Base-by-base conservation (phyloP, 2,329 filamentous ascomycete genomes). In the Claviceps africana region DNA sequence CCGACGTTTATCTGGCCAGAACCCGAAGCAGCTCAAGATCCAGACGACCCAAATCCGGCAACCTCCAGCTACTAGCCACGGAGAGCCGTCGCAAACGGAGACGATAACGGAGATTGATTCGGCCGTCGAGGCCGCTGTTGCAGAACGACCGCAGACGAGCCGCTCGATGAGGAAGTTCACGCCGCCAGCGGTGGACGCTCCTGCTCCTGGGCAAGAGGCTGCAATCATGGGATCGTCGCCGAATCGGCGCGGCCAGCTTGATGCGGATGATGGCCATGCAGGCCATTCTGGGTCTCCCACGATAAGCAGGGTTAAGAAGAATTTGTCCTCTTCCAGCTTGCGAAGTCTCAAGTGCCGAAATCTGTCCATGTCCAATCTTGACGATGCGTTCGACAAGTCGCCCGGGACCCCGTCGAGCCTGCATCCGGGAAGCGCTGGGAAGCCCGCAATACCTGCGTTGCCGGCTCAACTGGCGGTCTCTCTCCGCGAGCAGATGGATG, bases 21-120 rank as follows among this genome's bases (percentile, higher is more conserved):
- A 87, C 60, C 72, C 79, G 15, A 90, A 86, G 64, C 86, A 90
- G 61, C 72, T 97, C 49, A 95, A 89, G 69, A 96, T 97, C 52
- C 88, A 96, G 66, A 96, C 89, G 0, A 58, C 61, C 1, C 67
- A 64, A 25, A 59, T 66, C 7, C 57, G 53, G n/a, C 56, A 59
- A 19, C 58, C 61, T 2, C 51, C 60, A 8, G 31, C 54, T 8
- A 25, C 53, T n/a, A 45, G 42, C 28, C 47, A 56, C 37, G 55
- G 48, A n/a, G 49, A 47, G 7, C 31, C 43, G 6, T 42, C 51
- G 22, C 11, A 51, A 37, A 3, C 48, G 33, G 48, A 45, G 40
- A 13, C 21, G 10, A 28, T 53, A 48, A 55, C 58, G 9, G 55
- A 57, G 10, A 48, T 53, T 1, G 49, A 48, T 4, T 53, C 52